Percentiles rank a stretch among this genome's conserved stretches.
These are phyloP conservation scores for Cladophialophora yegresii DNA, from an alignment of 2,329 filamentous ascomycete genomes.

Conservation along the genomic window DNA sequence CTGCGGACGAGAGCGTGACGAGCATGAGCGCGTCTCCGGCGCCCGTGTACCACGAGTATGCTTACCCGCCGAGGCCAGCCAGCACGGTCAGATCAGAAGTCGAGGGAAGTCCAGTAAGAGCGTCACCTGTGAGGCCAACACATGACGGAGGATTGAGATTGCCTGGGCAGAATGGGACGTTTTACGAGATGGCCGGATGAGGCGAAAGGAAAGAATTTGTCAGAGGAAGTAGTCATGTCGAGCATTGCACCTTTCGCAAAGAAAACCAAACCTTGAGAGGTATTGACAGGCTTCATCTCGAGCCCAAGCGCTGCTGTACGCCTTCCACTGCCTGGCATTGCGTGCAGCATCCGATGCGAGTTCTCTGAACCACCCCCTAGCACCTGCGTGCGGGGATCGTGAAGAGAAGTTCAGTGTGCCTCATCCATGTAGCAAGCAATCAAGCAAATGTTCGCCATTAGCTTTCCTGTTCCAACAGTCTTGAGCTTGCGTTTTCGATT, in stretches of 20 bases:
- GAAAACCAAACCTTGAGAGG: not conserved
- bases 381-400: not conserved
- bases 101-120: conserved; percentile 26
- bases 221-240: not conserved
- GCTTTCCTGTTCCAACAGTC: not conserved
- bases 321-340: not conserved
- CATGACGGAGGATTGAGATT: conserved; percentile 24
- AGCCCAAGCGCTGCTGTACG: not conserved
- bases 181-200: conserved; percentile 32
- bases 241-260: not conserved
- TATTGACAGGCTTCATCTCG: not conserved
- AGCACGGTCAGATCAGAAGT: conserved; percentile 17
- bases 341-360: conserved; percentile 3
- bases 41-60: conserved; percentile 21
- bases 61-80: conserved; percentile 14
- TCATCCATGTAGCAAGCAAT: not conserved
- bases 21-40: conserved; percentile 12
- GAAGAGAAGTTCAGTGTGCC: not conserved
- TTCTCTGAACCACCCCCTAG: not conserved
- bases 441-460: not conserved
- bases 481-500: too few species aligned
- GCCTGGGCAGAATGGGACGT: conserved; percentile 27
- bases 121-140: conserved; percentile 20
- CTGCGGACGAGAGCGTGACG: conserved; percentile 26
- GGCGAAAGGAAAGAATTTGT: not conserved